Conservation (phyloP, 2,329 filamentous ascomycete genomes). For the Aspergillus udagawae region DNA sequence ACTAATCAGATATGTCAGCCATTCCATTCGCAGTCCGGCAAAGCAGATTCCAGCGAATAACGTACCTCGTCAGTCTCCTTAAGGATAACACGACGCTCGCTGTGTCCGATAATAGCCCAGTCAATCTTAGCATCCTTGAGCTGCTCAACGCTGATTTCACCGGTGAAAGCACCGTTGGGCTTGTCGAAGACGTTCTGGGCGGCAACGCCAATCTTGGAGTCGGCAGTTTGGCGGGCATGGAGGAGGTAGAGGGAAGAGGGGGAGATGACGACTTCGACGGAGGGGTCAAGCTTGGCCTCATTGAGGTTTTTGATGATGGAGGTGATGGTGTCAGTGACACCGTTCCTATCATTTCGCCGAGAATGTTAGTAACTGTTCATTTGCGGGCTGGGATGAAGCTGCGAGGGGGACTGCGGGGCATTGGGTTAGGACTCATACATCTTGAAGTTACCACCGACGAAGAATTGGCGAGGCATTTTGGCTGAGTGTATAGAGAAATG, state of each 20-base stretch:
- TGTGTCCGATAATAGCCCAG: slow-evolving; percentile 93
- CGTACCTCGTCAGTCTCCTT: slow-evolving; percentile 71
- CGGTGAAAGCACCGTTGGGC: slow-evolving; percentile 94
- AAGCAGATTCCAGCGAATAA: neutral
- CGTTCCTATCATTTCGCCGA: slow-evolving; percentile 66
- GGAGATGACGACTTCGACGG: slow-evolving; percentile 85
- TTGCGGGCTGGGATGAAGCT: slow-evolving; percentile 1
- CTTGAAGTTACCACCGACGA: slow-evolving; percentile 99
- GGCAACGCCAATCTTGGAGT: slow-evolving; percentile 74
- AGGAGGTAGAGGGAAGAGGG: slow-evolving; percentile 89
- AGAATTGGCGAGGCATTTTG: slow-evolving; percentile 93
- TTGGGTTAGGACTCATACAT: slow-evolving; percentile 60
- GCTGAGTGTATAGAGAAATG: slow-evolving; percentile 21
- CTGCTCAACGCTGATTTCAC: slow-evolving; percentile 90
- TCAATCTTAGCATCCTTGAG: slow-evolving; percentile 82
- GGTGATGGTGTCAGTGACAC: slow-evolving; percentile 82
- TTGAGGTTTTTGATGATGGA: slow-evolving; percentile 88
- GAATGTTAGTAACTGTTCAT: slow-evolving; percentile 19
- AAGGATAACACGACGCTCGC: slow-evolving; percentile 86
- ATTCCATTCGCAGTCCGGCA: neutral
- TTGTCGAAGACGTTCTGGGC: slow-evolving; percentile 98
- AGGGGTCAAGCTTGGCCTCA: slow-evolving; percentile 62
- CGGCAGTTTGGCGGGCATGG: slow-evolving; percentile 74
- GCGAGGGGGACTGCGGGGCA: slow-evolving; percentile 24
- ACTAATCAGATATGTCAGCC: slow-evolving; percentile 33